phyloP scores from a whole-genome alignment of 176 grass and related monocot species.

The Raddia guianensis region DNA sequence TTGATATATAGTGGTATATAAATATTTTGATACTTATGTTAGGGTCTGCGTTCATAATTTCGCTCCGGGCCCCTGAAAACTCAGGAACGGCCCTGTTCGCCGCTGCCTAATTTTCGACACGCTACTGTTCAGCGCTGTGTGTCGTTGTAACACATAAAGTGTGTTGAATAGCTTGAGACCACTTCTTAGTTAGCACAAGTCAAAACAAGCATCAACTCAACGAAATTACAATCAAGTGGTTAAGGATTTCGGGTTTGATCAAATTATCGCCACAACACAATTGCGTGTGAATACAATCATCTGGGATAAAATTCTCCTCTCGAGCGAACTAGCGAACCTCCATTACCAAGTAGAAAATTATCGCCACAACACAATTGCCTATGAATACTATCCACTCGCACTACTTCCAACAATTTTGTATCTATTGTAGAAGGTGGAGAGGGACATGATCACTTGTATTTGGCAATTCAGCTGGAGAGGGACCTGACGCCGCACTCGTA shows the following conservation, averaged over 20 bases:
- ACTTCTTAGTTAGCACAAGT: neutral
- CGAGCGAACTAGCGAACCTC: neutral
- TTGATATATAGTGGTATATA: too few relatives aligned
- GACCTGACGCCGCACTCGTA: too few relatives aligned
- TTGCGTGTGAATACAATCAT: neutral
- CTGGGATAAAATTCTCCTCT: neutral
- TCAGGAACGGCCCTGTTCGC: too few relatives aligned
- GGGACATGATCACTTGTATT: too few relatives aligned
- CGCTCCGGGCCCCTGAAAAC: too few relatives aligned
- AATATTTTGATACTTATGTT: too few relatives aligned
- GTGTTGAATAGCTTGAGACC: constrained; percentile 9
- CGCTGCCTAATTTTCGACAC: too few relatives aligned
- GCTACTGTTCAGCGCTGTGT: too few relatives aligned
- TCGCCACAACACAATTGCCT: neutral
- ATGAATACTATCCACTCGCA: neutral
- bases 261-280: constrained; percentile 11
- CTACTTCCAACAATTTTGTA: constrained; percentile 17
- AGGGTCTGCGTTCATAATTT: too few relatives aligned
- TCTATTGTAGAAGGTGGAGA: too few relatives aligned
- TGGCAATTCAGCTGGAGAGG: too few relatives aligned
- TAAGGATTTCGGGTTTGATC: neutral
- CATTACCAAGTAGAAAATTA: neutral
- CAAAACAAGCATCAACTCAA: constrained; percentile 7
- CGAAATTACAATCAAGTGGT: constrained; percentile 5
- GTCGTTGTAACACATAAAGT: neutral